Evolutionary conservation across 1,284 basidiomycete genomes (phyloP).

Genomic region (Waitea zeae): DNA sequence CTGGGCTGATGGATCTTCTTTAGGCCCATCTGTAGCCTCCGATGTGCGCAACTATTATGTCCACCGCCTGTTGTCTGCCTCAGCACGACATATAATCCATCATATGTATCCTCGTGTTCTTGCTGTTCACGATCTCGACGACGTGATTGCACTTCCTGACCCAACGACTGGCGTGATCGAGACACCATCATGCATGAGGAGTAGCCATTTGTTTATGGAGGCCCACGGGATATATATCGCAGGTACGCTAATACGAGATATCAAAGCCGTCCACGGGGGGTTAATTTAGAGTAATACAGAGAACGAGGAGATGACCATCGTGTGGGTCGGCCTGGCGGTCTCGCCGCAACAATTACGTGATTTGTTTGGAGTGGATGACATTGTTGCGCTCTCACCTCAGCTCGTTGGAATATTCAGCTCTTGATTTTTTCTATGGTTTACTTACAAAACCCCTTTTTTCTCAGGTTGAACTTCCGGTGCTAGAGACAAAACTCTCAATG

Average conservation of each 20-base stretch:
- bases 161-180: slow-evolving; percentile 37
- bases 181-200: slow-evolving; percentile 71
- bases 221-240: slow-evolving; percentile 84
- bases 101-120: slow-evolving; percentile 84
- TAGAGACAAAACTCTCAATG: slow-evolving; percentile 64
- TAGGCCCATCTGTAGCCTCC: slow-evolving; percentile 75
- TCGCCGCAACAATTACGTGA: slow-evolving; percentile 76
- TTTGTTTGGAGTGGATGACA: slow-evolving; percentile 73
- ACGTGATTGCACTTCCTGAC: slow-evolving; percentile 56
- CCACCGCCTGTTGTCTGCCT: slow-evolving; percentile 58
- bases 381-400: slow-evolving; percentile 55
- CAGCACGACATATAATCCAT: slow-evolving; percentile 55
- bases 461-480: slow-evolving; percentile 55
- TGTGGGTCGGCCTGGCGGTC: slow-evolving; percentile 82
- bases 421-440: slow-evolving; percentile 2
- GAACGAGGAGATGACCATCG: slow-evolving; percentile 79
- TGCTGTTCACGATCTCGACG: slow-evolving; percentile 76
- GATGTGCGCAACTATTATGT: slow-evolving; percentile 86
- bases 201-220: slow-evolving; percentile 81
- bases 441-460: background rate
- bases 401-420: slow-evolving; percentile 33
- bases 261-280: background rate
- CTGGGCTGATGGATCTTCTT: slow-evolving; percentile 3
- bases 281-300: slow-evolving; percentile 28
- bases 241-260: slow-evolving; percentile 27